A percentile compares a stretch with the other conserved stretches of the same genome.
These are phyloP conservation scores for Trichomonascus vanleenenianus DNA, from an alignment of 805 yeast genomes.

Conservation along the genomic window DNA sequence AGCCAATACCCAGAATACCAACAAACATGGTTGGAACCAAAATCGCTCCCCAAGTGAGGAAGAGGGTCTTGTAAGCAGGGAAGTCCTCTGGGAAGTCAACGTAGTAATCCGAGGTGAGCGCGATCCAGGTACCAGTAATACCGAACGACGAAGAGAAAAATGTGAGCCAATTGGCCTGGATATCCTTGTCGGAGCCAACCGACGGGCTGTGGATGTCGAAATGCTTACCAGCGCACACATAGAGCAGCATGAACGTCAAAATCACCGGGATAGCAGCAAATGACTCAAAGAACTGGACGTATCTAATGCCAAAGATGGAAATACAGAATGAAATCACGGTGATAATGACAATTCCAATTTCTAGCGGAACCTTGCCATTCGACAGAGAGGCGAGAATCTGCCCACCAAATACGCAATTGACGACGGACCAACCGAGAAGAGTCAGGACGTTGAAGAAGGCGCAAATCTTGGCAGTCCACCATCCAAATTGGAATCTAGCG, in stretches of 20 bases:
- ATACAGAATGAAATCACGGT: slow-evolving; percentile 55
- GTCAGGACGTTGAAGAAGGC: slow-evolving; percentile 67
- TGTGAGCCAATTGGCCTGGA: slow-evolving; percentile 61
- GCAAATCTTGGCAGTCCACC: slow-evolving; percentile 75
- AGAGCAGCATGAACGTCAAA: slow-evolving; percentile 58
- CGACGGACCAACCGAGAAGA: slow-evolving; percentile 88
- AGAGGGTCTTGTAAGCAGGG: slow-evolving; percentile 45
- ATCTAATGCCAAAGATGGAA: slow-evolving; percentile 72
- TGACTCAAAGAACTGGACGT: slow-evolving; percentile 60
- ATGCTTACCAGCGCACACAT: slow-evolving; percentile 38
- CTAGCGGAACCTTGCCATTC: slow-evolving; percentile 56
- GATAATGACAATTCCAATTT: slow-evolving; percentile 68
- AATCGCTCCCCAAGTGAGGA: slow-evolving; percentile 58
- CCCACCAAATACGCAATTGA: slow-evolving; percentile 85
- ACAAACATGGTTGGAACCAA: slow-evolving; percentile 68
- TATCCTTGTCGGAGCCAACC: slow-evolving; percentile 34
- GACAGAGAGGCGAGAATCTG: slow-evolving; percentile 65
- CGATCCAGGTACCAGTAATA: slow-evolving; percentile 84
- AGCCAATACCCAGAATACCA: slow-evolving; percentile 62
- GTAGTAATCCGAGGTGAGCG: slow-evolving; percentile 78
- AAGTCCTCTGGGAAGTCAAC: slow-evolving; percentile 70
- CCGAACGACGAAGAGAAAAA: slow-evolving; percentile 69
- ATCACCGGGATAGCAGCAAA: slow-evolving; percentile 61
- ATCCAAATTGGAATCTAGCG: slow-evolving; percentile 73
- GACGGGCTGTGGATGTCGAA: slow-evolving; percentile 28